These are phyloP conservation scores for Claviceps cyperi DNA, from an alignment of 2,329 filamentous ascomycete species.

Conservation along the genomic window DNA sequence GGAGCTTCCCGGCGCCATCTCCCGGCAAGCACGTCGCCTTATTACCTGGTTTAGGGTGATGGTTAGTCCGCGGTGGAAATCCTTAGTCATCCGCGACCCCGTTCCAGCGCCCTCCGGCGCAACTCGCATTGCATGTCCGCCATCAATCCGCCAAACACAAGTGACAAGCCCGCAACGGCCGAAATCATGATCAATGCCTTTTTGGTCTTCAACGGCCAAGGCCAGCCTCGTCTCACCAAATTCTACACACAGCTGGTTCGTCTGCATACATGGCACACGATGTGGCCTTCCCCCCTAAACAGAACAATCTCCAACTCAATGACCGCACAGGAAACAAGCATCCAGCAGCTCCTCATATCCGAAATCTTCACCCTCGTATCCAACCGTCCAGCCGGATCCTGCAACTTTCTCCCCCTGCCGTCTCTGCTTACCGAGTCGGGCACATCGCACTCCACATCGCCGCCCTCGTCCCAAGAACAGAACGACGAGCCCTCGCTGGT, in stretches of 20 bases:
- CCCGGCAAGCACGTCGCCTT: background rate
- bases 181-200: conserved; percentile 89
- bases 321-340: conserved; percentile 67
- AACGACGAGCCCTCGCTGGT: conserved; percentile 90
- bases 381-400: conserved; percentile 78
- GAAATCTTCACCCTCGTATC: conserved; percentile 96
- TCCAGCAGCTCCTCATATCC: conserved; percentile 89
- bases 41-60: too few species aligned
- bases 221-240: conserved; percentile 90
- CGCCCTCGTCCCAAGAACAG: conserved; percentile 46
- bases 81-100: background rate
- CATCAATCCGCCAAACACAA: background rate
- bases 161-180: background rate
- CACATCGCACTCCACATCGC: conserved; percentile 37
- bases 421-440: conserved; percentile 49
- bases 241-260: conserved; percentile 91
- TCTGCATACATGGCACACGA: background rate
- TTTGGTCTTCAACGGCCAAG: conserved; percentile 95
- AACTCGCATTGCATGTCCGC: background rate
- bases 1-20: background rate
- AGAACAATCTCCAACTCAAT: background rate
- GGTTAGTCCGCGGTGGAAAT: too few species aligned
- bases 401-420: conserved; percentile 84
- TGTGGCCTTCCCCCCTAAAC: background rate
- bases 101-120: background rate